Evolutionary conservation across 2,329 filamentous ascomycete genomes (phyloP), one percentile per base, ranked within the genome.

Genomic region (Phaeomoniella chlamydospora): DNA sequence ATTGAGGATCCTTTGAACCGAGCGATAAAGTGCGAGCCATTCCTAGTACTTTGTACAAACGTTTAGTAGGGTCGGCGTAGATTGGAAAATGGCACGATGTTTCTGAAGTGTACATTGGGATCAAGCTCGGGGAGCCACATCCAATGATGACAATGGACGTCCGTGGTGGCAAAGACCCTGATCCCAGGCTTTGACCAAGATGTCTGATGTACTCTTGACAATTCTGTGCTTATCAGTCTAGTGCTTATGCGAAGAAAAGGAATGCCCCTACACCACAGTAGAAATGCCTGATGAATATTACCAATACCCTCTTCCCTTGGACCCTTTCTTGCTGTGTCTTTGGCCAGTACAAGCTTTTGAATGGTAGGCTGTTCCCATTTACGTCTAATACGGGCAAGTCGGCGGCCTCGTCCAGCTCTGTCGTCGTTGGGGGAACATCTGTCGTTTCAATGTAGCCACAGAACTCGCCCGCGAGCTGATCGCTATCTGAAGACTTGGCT

Each of bases 271-370:
- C 80, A 22, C 79, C 79, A 51, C 81, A 86, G 64, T 82, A 85
- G 57, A 86, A 87, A 58, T 86, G 80, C 31, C 81, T 70, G 39
- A 87, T 67, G 51, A 87, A 86, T 45, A 86, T 72, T 30, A 85
- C 57, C 18, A 87, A 63, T 17, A 82, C 72, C 2, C 74, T 66
- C 3, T 26, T 37, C 4, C 22, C 22, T n/a, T 26, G 22, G n/a
- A 6, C 9, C n/a, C 22, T 6, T 26, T 26, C 22, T 6, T 26
- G 9, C n/a, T 26, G 9, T 9, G 22, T 26, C 22, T 26, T 6
- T 26, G n/a, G 22, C 22, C n/a, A n/a, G n/a, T 26, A 26, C 9
- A 26, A n/a, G 9, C 9, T 26, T n/a, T 26, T 26, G 22, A 26
- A 26, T 9, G 22, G 22, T 26, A 26, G 22, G 22, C 22, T 6